Evolutionary conservation across 2,329 filamentous ascomycete genomes (phyloP).

Genomic region (Teratosphaeria viscida): DNA sequence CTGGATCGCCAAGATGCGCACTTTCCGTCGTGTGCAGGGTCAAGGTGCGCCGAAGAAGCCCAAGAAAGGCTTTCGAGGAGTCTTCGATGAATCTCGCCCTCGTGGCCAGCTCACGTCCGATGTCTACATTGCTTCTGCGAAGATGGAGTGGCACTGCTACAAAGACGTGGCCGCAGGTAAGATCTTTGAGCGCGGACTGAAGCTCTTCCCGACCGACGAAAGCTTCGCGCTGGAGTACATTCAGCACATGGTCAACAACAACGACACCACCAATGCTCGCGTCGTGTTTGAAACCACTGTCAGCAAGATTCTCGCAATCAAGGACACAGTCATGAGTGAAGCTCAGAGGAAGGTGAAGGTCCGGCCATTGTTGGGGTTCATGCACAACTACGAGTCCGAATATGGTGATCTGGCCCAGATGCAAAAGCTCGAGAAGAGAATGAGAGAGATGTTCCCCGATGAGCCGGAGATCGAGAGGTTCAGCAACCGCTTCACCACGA

Average conservation of each 20-base stretch:
- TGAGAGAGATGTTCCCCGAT: constrained; percentile 86
- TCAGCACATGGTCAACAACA: constrained; percentile 87
- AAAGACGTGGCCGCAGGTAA: constrained; percentile 86
- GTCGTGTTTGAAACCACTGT: constrained; percentile 95
- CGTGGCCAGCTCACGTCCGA: constrained; percentile 84
- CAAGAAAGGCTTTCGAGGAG: constrained; percentile 64
- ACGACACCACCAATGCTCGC: constrained; percentile 82
- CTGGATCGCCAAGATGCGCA: constrained; percentile 90
- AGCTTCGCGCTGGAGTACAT: constrained; percentile 90
- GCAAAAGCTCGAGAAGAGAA: constrained; percentile 78
- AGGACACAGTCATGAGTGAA: constrained; percentile 45
- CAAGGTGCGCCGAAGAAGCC: constrained; percentile 49
- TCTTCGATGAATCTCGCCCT: constrained; percentile 81
- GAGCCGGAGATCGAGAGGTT: constrained; percentile 71
- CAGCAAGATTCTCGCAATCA: constrained; percentile 48
- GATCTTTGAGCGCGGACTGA: constrained; percentile 90
- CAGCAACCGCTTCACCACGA: constrained; percentile 58
- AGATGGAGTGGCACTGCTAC: constrained; percentile 93
- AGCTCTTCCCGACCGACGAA: constrained; percentile 88
- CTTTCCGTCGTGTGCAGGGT: constrained; percentile 89
- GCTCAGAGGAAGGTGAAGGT: constrained; percentile 46
- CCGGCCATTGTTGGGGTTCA: constrained; percentile 78
- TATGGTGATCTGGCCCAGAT: constrained; percentile 91
- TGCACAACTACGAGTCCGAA: constrained; percentile 89
- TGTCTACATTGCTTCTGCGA: constrained; percentile 84